Conservation (phyloP, 2,329 filamentous ascomycete genomes). For the Rhynchosporium secalis region DNA sequence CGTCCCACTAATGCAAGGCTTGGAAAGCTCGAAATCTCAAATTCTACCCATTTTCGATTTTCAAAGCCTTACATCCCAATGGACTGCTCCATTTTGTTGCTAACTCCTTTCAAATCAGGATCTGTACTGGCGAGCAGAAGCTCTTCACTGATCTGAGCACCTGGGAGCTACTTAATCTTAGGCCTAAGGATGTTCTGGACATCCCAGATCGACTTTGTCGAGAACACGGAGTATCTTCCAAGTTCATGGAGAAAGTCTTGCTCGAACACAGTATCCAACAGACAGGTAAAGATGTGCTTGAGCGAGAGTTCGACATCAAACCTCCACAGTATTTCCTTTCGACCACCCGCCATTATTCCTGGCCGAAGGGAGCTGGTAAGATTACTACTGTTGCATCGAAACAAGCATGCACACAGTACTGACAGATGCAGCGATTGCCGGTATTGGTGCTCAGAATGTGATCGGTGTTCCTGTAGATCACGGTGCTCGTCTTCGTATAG, state of each 20-base stretch:
- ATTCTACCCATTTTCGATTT: conserved; percentile 14
- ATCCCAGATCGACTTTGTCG: conserved; percentile 5
- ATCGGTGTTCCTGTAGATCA: conserved; percentile 11
- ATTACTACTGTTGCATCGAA: not conserved
- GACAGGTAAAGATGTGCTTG: conserved; percentile 14
- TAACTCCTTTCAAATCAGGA: conserved; percentile 6
- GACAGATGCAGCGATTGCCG: conserved; percentile 4
- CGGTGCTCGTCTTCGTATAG: conserved; percentile 5
- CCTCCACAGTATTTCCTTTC: conserved; percentile 12
- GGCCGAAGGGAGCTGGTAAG: conserved; percentile 15
- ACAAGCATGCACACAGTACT: not conserved
- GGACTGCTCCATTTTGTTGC: conserved; percentile 5
- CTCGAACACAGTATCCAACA: conserved; percentile 8
- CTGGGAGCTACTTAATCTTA: conserved; percentile 14
- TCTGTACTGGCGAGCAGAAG: conserved; percentile 6
- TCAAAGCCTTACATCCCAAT: conserved; percentile 5
- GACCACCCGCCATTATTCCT: conserved; percentile 12
- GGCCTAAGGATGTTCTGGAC: conserved; percentile 7
- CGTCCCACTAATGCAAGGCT: not conserved
- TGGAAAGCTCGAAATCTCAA: conserved; percentile 14
- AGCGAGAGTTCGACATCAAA: conserved; percentile 7
- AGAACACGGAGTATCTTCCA: conserved; percentile 9
- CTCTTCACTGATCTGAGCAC: not conserved
- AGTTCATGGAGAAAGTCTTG: conserved; percentile 13
- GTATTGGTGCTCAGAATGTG: conserved; percentile 10